Evolutionary conservation across 2,329 filamentous ascomycete species (phyloP), one percentile per base, ranked within the genome.

Genomic region (Fusarium luffae): DNA sequence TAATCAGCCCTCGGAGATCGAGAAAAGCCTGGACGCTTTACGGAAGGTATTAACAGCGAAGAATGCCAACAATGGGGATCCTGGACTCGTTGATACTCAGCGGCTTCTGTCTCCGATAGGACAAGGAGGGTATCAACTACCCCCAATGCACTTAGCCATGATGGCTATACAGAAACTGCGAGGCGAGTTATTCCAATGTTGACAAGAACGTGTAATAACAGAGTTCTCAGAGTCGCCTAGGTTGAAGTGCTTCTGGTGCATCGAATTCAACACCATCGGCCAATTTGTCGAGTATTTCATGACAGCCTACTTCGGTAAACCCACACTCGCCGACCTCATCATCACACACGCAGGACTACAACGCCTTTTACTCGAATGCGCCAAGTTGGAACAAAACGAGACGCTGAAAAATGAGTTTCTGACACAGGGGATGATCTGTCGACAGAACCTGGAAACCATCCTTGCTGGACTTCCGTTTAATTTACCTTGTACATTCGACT

Each of bases 261-360:
- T 51, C 1, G 57, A 63, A 5, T 62, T 63, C 1, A 32, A 63
- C 5, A 63, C 27, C 7, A 47, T 63, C 6, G 28, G 21, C 0
- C 59, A 63, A 18, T 63, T 63, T 25, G 59, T 62, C 5, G 59
- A 63, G n/a, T 62, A 63, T 34, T 30, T 63, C 8, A 63, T 63
- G 59, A 63, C 59, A 3, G 59, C 63, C 5, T 63, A 63, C 21
- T 62, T 63, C 7, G 59, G 59, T 5, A 63, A 63, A 32, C 57
- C 57, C 2, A 63, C 57, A 7, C 32, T 63, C 4, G 59, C 57
- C 8, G 57, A 63, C 1, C 57, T 63, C 7, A 47, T 63, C 0
- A n/a, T 63, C 9, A 63, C 59, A 0, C 14, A 63, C 25, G 41
- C 28, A 12, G 59, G 59, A 0, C 32, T 63, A 10, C n/a, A 37